Evolutionary conservation across 495 filamentous ascomycete species (phyloP).

Genomic region (Aspergillus olivimuriae): DNA sequence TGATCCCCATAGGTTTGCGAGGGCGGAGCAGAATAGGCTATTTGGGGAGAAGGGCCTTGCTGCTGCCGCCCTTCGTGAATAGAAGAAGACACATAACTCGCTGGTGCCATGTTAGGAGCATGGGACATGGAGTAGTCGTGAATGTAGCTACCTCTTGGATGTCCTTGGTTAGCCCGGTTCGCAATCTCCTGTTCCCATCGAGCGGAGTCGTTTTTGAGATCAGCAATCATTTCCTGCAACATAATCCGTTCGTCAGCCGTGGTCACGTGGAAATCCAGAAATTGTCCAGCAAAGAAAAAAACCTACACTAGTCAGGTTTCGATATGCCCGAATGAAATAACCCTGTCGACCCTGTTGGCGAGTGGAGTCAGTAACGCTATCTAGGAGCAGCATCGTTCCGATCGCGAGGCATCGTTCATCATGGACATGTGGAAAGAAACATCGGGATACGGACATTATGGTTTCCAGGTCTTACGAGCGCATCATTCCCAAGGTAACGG

Average conservation of each 20-base stretch:
- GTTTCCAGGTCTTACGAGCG: constrained; percentile 75
- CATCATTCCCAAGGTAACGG: constrained; percentile 88
- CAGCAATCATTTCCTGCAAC: constrained; percentile 77
- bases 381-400: constrained; percentile 1
- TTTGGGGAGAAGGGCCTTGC: constrained; percentile 35
- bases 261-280: neutral
- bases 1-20: constrained; percentile 30
- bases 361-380: constrained; percentile 25
- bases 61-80: constrained; percentile 34
- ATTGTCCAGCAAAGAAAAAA: neutral
- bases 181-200: constrained; percentile 70
- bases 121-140: constrained; percentile 38
- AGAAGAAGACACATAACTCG: constrained; percentile 28
- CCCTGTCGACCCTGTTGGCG: constrained; percentile 60
- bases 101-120: constrained; percentile 30
- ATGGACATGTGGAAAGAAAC: constrained; percentile 9
- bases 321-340: constrained; percentile 83
- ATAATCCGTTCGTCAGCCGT: constrained; percentile 11
- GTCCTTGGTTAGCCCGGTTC: constrained; percentile 42
- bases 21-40: constrained; percentile 35
- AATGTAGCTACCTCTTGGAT: constrained; percentile 41
- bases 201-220: constrained; percentile 74
- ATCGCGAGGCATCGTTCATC: constrained; percentile 2
- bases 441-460: constrained; percentile 60
- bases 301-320: constrained; percentile 80